phyloP scores from a whole-genome alignment of 495 filamentous ascomycete genomes.

The Xylaria venustula region DNA sequence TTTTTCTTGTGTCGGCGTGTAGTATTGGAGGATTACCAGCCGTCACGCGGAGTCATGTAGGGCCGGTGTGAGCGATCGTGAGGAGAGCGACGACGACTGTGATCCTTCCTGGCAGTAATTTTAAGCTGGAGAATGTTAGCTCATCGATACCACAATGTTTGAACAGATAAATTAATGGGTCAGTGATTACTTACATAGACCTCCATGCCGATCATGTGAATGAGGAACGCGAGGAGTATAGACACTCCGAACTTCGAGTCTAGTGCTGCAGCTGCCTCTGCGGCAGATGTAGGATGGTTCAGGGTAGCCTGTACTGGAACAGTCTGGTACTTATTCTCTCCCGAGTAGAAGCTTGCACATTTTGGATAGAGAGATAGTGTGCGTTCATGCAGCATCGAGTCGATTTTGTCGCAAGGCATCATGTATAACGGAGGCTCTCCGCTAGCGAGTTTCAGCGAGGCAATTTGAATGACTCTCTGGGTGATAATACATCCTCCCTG shows the following conservation, averaged over 20 bases:
- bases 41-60: too few relatives aligned
- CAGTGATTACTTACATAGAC: constrained; percentile 40
- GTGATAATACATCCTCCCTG: constrained; percentile 50
- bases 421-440: constrained; percentile 29
- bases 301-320: constrained; percentile 31
- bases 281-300: constrained; percentile 5
- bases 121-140: too few relatives aligned
- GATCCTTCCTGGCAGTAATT: too few relatives aligned
- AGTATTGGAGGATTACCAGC: too few relatives aligned
- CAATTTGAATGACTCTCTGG: constrained; percentile 37
- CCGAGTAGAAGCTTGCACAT: constrained; percentile 30
- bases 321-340: constrained; percentile 15
- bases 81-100: too few relatives aligned
- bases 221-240: constrained; percentile 43
- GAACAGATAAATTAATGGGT: too few relatives aligned
- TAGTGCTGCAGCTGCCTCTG: constrained; percentile 33
- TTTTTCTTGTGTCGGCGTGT: too few relatives aligned
- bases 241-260: constrained; percentile 42
- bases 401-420: constrained; percentile 42
- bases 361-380: constrained; percentile 35
- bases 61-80: too few relatives aligned
- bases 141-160: too few relatives aligned
- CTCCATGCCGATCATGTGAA: constrained; percentile 53
- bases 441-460: constrained; percentile 26
- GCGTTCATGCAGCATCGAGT: constrained; percentile 19